phyloP scores from a whole-genome alignment of 768 basidiomycete species.

The Saitozyma podzolica region DNA sequence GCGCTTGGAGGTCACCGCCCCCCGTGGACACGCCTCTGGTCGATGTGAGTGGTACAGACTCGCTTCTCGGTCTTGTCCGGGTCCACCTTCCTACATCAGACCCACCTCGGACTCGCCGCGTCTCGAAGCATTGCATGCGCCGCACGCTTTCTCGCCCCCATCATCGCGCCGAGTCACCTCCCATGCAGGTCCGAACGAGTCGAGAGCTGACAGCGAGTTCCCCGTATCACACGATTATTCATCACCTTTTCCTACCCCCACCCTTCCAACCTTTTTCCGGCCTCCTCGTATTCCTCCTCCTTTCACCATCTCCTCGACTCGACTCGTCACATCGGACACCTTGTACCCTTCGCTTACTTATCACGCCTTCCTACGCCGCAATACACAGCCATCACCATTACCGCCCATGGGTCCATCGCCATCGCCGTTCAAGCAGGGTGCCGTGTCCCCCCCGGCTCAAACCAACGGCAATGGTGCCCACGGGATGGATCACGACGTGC shows the following conservation, averaged over 20 bases:
- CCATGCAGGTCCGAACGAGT: neutral
- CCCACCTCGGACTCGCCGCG: neutral
- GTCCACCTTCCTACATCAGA: neutral
- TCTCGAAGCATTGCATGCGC: neutral
- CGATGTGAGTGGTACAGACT: constrained; percentile 26
- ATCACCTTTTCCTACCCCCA: too few relatives aligned
- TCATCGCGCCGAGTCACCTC: neutral
- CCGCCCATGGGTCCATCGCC: constrained; percentile 3
- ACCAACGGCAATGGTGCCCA: constrained; percentile 15
- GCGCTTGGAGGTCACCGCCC: constrained; percentile 33
- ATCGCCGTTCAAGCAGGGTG: neutral
- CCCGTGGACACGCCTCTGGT: constrained; percentile 30
- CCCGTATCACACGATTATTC: too few relatives aligned
- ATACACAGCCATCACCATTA: constrained; percentile 4
- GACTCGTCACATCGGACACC: neutral
- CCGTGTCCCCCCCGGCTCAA: constrained; percentile 9
- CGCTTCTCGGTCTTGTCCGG: neutral
- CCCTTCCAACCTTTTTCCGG: too few relatives aligned
- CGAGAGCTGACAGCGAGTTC: too few relatives aligned
- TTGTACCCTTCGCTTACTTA: neutral
- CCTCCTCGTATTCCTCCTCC: too few relatives aligned
- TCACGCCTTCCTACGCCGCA: neutral
- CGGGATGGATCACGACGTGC: constrained; percentile 13
- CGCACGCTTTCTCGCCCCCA: neutral
- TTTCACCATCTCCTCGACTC: neutral